Conservation (phyloP, 306 rosid species). For the Cucurbita maxima region DNA sequence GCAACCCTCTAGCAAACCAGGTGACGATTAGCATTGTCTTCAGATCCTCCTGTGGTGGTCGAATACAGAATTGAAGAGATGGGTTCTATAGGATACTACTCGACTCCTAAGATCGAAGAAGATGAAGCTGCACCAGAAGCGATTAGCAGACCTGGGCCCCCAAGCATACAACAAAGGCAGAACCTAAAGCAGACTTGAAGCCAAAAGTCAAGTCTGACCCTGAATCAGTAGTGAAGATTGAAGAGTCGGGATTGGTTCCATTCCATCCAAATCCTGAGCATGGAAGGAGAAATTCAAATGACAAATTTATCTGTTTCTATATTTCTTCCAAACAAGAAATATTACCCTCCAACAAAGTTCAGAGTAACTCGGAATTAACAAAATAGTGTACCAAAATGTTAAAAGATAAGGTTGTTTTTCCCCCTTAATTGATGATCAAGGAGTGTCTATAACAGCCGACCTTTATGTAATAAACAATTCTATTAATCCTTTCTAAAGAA, state of each 20-base stretch:
- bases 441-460: neutral
- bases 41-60: conserved; percentile 23
- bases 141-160: conserved; percentile 14
- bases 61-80: conserved; percentile 14
- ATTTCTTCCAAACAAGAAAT: neutral
- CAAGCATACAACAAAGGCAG: conserved; percentile 7
- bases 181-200: conserved; percentile 5
- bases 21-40: conserved; percentile 22
- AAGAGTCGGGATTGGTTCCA: neutral
- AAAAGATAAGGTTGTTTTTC: neutral
- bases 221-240: conserved; percentile 2
- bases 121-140: conserved; percentile 28
- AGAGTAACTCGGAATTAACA: neutral
- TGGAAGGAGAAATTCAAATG: neutral
- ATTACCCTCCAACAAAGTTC: neutral
- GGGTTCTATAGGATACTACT: conserved; percentile 29
- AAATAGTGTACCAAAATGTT: conserved; percentile 1
- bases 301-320: neutral
- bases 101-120: conserved; percentile 61
- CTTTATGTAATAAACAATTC: neutral
- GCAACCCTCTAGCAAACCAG: conserved; percentile 29
- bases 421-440: conserved; percentile 1
- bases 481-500: conserved; percentile 12
- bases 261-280: neutral
- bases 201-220: neutral